A percentile compares a stretch with the other conserved stretches of the same genome.
These are phyloP conservation scores for Symmetrospora coprosmae DNA, from an alignment of 768 basidiomycete species.

Conservation along the genomic window DNA sequence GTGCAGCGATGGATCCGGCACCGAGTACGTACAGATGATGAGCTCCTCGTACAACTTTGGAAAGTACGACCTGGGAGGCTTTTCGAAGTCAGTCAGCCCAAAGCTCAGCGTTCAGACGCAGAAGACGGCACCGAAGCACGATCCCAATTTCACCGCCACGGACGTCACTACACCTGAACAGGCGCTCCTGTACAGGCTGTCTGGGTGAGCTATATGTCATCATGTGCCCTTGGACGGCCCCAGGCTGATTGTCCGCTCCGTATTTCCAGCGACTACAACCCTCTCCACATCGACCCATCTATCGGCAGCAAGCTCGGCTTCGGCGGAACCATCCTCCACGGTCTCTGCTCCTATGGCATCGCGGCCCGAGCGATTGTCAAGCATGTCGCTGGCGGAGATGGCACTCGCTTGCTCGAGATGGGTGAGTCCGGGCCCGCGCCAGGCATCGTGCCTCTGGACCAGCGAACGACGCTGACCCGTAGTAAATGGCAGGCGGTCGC, in stretches of 20 bases:
- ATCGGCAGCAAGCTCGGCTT: slow-evolving; percentile 64
- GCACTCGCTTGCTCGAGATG: slow-evolving; percentile 52
- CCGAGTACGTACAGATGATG: slow-evolving; percentile 51
- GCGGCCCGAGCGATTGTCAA: slow-evolving; percentile 58
- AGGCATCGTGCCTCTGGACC: no score
- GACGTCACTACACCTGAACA: slow-evolving; percentile 53
- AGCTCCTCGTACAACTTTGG: slow-evolving; percentile 57
- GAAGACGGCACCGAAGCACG: slow-evolving; percentile 46
- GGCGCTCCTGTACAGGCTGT: slow-evolving; percentile 57
- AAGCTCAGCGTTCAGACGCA: slow-evolving; percentile 49
- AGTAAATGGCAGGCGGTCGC: no score
- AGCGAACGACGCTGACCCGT: no score
- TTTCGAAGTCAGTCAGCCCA: slow-evolving; percentile 49
- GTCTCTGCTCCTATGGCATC: slow-evolving; percentile 58
- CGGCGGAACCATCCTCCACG: slow-evolving; percentile 72
- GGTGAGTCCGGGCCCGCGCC: no score
- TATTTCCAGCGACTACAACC: slow-evolving; percentile 49
- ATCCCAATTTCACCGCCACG: slow-evolving; percentile 49
- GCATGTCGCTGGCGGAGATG: slow-evolving; percentile 49
- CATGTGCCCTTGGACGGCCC: background rate
- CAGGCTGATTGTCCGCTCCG: background rate
- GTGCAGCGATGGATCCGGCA: slow-evolving; percentile 51
- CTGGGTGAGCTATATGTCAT: slow-evolving; percentile 39
- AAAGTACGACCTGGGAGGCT: slow-evolving; percentile 53
- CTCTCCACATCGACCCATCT: slow-evolving; percentile 59